Evolutionary conservation across 225 moss, liverwort and hornwort genomes (phyloP), one percentile per base, ranked within the genome.

Genomic region (Polytrichum formosum): DNA sequence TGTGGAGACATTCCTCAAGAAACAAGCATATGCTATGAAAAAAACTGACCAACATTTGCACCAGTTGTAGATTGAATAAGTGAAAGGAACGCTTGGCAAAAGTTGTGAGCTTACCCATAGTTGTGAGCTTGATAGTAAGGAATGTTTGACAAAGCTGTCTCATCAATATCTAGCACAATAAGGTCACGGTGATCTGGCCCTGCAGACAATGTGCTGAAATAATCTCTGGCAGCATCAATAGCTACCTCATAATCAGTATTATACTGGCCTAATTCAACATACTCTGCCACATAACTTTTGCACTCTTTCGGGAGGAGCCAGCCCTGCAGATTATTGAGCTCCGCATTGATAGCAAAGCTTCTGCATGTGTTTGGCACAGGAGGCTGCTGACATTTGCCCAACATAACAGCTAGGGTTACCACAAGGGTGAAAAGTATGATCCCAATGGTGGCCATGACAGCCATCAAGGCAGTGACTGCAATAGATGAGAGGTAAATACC

Each of bases 131-230:
- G 70, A 65, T 92, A 94, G 78, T 94, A 98, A 13, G 88, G 91
- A 56, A 94, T 56, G 63, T 90, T 94, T 55, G 94, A 94, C 61
- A 98, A 77, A 67, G 68, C 75, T 16, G 94, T 98, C 76, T 98
- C 98, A 56, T 98, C 98, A 56, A 98, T 78, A 71, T 98, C 98
- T 74, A 98, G 79, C 13, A 98, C 81, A 60, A 94, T 77, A 54
- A 94, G 79, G 78, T 98, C 92, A 23, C 72, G 74, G 65, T 85
- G 85, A 64, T 98, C 90, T 55, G 72, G 74, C 63, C 75, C 70
- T 18, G 73, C 54, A n/a, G 71, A 19, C 5, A 92, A 20, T 18
- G 74, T 79, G 6, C 61, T 79, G 74, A 98, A 74, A 78, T 94
- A 98, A 6, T 80, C 69, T 61, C 77, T 74, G 60, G 91, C 92